Conservation (phyloP, 768 basidiomycete species). For the Tulasnella sp. region DNA sequence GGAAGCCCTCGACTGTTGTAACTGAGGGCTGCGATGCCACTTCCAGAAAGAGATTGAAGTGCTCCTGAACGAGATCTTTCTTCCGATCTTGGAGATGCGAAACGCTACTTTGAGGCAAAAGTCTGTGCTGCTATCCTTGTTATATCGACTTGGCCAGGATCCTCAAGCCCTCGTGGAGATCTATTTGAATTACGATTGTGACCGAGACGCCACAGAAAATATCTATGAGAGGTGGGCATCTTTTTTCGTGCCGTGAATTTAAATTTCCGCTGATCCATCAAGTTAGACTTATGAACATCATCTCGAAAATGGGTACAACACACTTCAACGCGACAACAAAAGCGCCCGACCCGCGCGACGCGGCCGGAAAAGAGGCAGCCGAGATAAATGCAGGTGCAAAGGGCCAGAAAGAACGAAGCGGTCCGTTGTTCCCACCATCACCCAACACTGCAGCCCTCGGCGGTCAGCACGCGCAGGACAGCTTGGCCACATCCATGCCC, state of each 20-base stretch:
- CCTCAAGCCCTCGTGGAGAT: conserved; percentile 96
- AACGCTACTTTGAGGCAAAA: conserved; percentile 94
- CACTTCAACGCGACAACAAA: conserved; percentile 30
- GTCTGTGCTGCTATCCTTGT: conserved; percentile 79
- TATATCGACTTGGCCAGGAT: conserved; percentile 81
- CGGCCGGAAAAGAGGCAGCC: conserved; percentile 42
- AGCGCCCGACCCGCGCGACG: conserved; percentile 45
- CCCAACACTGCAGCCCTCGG: conserved; percentile 54
- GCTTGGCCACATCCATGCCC: conserved; percentile 36
- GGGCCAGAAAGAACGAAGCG: conserved; percentile 19
- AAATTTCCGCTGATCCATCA: too few relatives aligned
- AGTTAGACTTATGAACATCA: conserved; percentile 85
- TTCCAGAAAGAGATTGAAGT: conserved; percentile 97
- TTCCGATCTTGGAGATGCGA: conserved; percentile 96
- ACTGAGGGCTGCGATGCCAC: background rate
- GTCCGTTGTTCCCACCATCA: conserved; percentile 44
- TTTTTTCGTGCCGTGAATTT: background rate
- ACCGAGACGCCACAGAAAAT: conserved; percentile 86
- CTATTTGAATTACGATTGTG: conserved; percentile 98
- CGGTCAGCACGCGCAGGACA: conserved; percentile 42
- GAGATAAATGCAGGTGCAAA: conserved; percentile 30
- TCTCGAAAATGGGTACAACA: conserved; percentile 77
- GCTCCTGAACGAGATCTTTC: conserved; percentile 95
- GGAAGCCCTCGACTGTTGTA: background rate
- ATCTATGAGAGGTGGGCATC: conserved; percentile 82